Base-by-base conservation (phyloP, 208 protist species). In the Borovskyia barvae region DNA sequence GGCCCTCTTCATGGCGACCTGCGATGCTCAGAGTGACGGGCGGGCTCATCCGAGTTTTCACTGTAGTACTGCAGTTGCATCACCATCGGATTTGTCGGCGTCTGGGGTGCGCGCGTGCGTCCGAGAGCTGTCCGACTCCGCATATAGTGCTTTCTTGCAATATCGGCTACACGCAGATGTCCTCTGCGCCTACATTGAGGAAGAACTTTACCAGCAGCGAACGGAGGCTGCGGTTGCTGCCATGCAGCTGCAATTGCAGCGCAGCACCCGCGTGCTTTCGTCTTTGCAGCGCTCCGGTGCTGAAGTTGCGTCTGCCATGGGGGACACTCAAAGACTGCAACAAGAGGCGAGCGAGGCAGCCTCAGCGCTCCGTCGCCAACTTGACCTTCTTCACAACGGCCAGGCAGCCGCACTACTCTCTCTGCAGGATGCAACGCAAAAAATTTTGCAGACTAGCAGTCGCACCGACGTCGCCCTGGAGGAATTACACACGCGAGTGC, bases 161-260 rank as follows among this genome's bases (percentile, higher is more conserved):
- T 95, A 93, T 68, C 80, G 85, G 40, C 72, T 95, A 14, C 89
- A 95, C 71, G 68, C 80, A 2, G 82, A 91, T 54, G 75, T 86
- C 14, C 49, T 95, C 7, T 95, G 89, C 60, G 72, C 82, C 9
- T 92, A 90, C 58, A 68, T 92, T 40, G 77, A 92, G 51, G 85
- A 93, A 54, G 85, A 92, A 54, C 48, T 87, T 6, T 95, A 90
- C 64, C 89, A 95, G 50, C 70, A 95, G 66, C 85, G 86, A 55
- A 95, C 89, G 6, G 86, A 91, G 57, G 59, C 60, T 5, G 80
- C 77, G 3, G 76, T 94, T 15, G 72, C 72, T 25, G 68, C 72
- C n/a, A 76, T 94, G 49, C 67, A 74, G 15, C 45, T 43, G 14
- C 53, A 79, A 47, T 50, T 82, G 33, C 49, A 60, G 25, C 56